Evolutionary conservation across 2,329 filamentous ascomycete species (phyloP), one percentile per base, ranked within the genome.

Genomic region (Aureobasidium lini): DNA sequence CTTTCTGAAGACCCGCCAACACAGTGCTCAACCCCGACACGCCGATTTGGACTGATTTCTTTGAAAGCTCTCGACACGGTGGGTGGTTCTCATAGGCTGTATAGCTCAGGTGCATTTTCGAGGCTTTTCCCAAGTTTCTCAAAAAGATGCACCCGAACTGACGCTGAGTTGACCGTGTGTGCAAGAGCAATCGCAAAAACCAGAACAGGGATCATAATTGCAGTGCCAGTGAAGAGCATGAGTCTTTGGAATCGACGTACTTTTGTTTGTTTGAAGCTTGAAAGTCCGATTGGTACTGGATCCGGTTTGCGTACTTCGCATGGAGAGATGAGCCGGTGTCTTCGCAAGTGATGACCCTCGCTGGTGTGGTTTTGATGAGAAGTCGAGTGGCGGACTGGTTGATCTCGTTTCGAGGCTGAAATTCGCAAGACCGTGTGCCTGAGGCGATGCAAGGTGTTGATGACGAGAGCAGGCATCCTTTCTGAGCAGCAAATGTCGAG

Each of bases 371-470:
- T 6, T 47, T 44, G 52, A 23, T 57, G 54, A 40, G 32, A 57
- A 31, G 29, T 15, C 37, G 29, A 13, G 29, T 43, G 28, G 39
- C 18, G 43, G 28, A 48, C 34, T 44, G 11, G 34, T 46, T 57
- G 54, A 57, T 57, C 54, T 43, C 54, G 7, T 40, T 37, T 56
- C 9, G 48, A n/a, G 54, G 54, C 52, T 57, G 54, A 32, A 57
- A 48, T 57, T 40, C 32, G 31, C 23, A 15, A 48, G 42, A 57
- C 15, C 9, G 54, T 57, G 44, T n/a, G 39, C 23, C 16, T 46
- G 54, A 32, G 11, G 28, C 43, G 18, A 43, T 31, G 32, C 4
- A 11, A 28, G 31, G 32, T 31, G 54, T 7, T 46, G 32, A 6
- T 48, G 42, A 6, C 10, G 54, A 47, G 32, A 48, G 18, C n/a